Evolutionary conservation across 2,329 filamentous ascomycete species (phyloP).

Genomic region (Hymenoscyphus albidus): DNA sequence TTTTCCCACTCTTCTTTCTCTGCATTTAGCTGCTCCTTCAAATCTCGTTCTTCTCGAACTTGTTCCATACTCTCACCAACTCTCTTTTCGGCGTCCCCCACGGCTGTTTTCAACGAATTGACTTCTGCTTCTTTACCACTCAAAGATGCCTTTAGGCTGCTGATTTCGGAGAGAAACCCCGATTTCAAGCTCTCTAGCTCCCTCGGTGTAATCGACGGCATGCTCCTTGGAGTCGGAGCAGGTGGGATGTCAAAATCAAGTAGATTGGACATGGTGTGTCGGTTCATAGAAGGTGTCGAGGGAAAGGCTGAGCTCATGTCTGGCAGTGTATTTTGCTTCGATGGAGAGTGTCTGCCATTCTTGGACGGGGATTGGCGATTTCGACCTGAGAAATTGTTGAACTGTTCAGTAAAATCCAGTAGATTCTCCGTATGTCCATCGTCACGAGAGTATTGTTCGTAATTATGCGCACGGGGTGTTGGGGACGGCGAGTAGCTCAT

Average conservation of each 20-base stretch:
- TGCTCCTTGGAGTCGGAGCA: conserved; percentile 83
- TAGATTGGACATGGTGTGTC: conserved; percentile 57
- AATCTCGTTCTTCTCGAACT: conserved; percentile 69
- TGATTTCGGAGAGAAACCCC: conserved; percentile 85
- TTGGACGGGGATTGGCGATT: conserved; percentile 48
- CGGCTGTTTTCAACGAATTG: conserved; percentile 77
- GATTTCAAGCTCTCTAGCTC: conserved; percentile 94
- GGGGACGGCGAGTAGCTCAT: conserved; percentile 34
- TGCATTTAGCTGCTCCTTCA: conserved; percentile 66
- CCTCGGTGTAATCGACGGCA: conserved; percentile 85
- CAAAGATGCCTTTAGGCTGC: conserved; percentile 85
- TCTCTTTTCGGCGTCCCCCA: conserved; percentile 86
- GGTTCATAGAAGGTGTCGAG: conserved; percentile 28
- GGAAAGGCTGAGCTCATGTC: conserved; percentile 24
- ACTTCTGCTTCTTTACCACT: conserved; percentile 93
- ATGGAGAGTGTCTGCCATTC: conserved; percentile 44
- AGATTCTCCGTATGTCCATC: conserved; percentile 57
- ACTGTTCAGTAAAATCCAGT: conserved; percentile 82
- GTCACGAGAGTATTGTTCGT: conserved; percentile 14
- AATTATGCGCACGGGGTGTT: conserved; percentile 38
- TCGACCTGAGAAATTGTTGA: conserved; percentile 49
- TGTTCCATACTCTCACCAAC: conserved; percentile 83
- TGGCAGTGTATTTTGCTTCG: conserved; percentile 32
- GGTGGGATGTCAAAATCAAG: conserved; percentile 94
- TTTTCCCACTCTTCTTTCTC: conserved; percentile 83